Conservation (phyloP, 108 stramenopile genomes). For the Pseudonitzschia pungens region DNA sequence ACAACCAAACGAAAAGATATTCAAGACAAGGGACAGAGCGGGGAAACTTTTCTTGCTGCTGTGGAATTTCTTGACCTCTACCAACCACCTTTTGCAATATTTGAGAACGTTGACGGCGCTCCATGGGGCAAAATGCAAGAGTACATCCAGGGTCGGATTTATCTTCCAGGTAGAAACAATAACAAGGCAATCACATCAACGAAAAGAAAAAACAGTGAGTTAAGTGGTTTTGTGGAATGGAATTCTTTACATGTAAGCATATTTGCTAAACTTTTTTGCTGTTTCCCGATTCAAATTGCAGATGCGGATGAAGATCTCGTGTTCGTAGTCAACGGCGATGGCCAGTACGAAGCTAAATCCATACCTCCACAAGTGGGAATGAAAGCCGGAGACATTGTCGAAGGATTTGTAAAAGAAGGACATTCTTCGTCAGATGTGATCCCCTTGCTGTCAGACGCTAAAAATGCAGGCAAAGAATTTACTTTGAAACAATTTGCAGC, state of each 20-base stretch:
- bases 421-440: neutral
- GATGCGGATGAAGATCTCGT: conserved; percentile 30
- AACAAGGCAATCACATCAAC: conserved; percentile 21
- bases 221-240: neutral
- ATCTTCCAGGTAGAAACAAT: conserved; percentile 5
- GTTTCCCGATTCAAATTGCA: neutral
- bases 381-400: conserved; percentile 56
- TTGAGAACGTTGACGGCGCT: conserved; percentile 76
- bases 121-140: conserved; percentile 81
- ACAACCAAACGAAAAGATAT: conserved; percentile 63
- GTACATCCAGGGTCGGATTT: conserved; percentile 61
- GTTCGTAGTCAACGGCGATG: conserved; percentile 19
- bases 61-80: conserved; percentile 58
- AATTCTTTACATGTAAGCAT: neutral
- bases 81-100: conserved; percentile 62
- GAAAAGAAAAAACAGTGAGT: conserved; percentile 9
- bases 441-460: neutral
- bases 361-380: conserved; percentile 44
- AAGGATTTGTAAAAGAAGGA: conserved; percentile 43
- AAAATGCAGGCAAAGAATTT: conserved; percentile 9
- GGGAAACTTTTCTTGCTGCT: conserved; percentile 81
- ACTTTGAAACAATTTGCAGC: conserved; percentile 42
- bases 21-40: conserved; percentile 72
- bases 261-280: neutral
- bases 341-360: conserved; percentile 10